Evolutionary conservation across 1,139 yeast species (phyloP), one percentile per base, ranked within the genome.

Genomic region (Nadsonia commutata): DNA sequence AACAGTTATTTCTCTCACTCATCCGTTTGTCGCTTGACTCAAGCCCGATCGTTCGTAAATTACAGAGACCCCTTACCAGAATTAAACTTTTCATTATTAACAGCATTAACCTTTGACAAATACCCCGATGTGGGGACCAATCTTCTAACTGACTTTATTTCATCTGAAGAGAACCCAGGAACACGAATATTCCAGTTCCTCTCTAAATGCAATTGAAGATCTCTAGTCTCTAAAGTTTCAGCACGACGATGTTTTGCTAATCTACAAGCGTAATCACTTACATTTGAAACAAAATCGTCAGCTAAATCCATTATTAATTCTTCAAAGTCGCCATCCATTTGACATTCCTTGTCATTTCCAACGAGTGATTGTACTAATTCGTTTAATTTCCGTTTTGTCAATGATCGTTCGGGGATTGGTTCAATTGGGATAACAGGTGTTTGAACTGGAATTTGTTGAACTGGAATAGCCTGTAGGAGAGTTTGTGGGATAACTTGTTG

Each of bases 171-270:
- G 60, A 79, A 85, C 2, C 98, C 98, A 0, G 98, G 97, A 21
- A 90, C 75, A 52, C 94, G 74, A 48, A 90, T 84, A 59, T 88
- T 88, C 97, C 97, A 90, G 59, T 88, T 90, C 52, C 88, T 76
- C 56, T 93, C 98, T 53, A 90, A 67, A 59, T 90, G 95, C 46
- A 90, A 65, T 62, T 90, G 98, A 42, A 93, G 75, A 59, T 90
- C 98, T 54, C 80, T 78, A 18, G 83, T 84, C 55, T 88, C 97
- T 38, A 90, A 68, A 42, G 79, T 74, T 49, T 88, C 95, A n/a
- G 85, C 76, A 58, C 85, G 85, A 51, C 98, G 73, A 56, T 88
- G 96, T 59, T 90, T 90, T 17, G 99, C 98, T 53, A 90, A 68
- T 46, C 93, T 75, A 59, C 98, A 90, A 0, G 96, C 95, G 66